Evolutionary conservation across 177 flowering plant genomes (phyloP), one percentile per base, ranked within the genome.

Genomic region (Vitis hybrid): DNA sequence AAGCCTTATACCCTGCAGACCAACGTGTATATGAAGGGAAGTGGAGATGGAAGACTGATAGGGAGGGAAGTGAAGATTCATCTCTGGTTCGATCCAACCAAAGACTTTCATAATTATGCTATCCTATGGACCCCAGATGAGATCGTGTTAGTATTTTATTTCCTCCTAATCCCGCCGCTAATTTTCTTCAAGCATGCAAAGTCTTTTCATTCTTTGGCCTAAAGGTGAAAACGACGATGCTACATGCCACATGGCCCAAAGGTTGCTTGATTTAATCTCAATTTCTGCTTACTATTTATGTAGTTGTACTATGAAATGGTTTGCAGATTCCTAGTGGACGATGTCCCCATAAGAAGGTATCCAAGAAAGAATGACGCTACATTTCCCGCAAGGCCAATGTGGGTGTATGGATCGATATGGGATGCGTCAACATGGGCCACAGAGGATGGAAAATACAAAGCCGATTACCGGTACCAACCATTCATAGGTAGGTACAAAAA

Each of bases 381-480:
- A 57, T 92, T 85, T 70, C 95, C 95, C 0, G 17, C 58, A 53
- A 84, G 92, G 70, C 94, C 95, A 61, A 84, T 92, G 97, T 89
- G 80, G 81, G 77, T 81, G 12, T 90, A 90, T 53, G 97, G 95
- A 0, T 92, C 97, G 0, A 88, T 92, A 53, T 92, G 97, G 95
- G 97, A 92, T 57, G 97, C 97, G 0, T 92, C 97, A 0, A 74
- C 89, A 1, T 92, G 97, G 97, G 97, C 97, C 51, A 92, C 97
- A 0, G 97, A 92, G 63, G 71, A 83, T 32, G 97, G 97, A 50
- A 90, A 74, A 78, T 88, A 89, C 86, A 88, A 88, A 59, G 94
- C 90, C 0, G 82, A 92, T 58, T 92, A 92, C 63, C 65, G 57
- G 0, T 87, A 87, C 83, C 92, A 90, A 58, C 97, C 97, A 14